Conservation (phyloP, 208 protist species). For the Vickermania spadyakhi region DNA sequence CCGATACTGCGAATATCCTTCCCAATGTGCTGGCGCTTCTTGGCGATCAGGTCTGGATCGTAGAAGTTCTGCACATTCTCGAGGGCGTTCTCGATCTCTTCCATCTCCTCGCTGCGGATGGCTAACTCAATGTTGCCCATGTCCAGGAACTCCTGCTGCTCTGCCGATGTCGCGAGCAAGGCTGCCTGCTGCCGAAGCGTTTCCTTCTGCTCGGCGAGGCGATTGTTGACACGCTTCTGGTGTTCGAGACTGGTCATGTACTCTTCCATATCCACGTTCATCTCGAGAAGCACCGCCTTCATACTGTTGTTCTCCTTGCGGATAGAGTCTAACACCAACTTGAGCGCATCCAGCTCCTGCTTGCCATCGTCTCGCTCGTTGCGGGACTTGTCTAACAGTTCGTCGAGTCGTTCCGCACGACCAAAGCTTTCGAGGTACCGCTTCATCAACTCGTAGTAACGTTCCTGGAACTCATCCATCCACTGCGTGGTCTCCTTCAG, state of each 20-base stretch:
- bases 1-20: constrained; percentile 11
- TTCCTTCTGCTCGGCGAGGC: constrained; percentile 14
- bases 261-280: constrained; percentile 26
- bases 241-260: constrained; percentile 9
- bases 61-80: constrained; percentile 9
- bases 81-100: constrained; percentile 11
- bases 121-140: constrained; percentile 33
- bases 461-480: background rate
- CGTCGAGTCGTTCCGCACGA: constrained; percentile 11
- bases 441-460: constrained; percentile 3
- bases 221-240: constrained; percentile 9
- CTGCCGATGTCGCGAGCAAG: constrained; percentile 14
- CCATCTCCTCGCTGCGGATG: constrained; percentile 26
- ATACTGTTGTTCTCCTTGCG: constrained; percentile 22
- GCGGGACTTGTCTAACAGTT: constrained; percentile 9
- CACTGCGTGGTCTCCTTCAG: background rate
- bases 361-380: constrained; percentile 15
- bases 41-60: constrained; percentile 15
- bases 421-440: constrained; percentile 2
- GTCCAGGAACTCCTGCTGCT: constrained; percentile 40
- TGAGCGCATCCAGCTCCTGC: constrained; percentile 16
- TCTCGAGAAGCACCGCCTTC: constrained; percentile 15
- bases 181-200: constrained; percentile 10
- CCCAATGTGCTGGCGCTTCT: constrained; percentile 15
- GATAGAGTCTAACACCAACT: constrained; percentile 6